Conservation (phyloP, 441 rosid species). For the Breynia disticha region DNA sequence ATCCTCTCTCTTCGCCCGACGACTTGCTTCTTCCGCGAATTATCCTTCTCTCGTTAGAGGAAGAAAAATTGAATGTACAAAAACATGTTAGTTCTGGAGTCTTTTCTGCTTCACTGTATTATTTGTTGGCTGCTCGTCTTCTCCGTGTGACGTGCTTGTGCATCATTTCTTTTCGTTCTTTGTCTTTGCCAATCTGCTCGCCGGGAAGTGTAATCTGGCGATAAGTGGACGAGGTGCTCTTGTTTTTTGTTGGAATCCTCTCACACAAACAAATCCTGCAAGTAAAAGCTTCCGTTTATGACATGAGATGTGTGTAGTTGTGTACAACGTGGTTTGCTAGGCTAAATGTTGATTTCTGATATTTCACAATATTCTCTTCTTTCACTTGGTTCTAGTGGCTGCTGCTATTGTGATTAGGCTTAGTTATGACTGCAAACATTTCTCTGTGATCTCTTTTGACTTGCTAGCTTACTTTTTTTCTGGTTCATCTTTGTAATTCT, state of each 20-base stretch:
- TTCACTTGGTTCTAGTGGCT: too few relatives aligned
- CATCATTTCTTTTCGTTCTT: constrained; percentile 20
- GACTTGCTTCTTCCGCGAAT: constrained; percentile 18
- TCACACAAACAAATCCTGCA: constrained; percentile 93
- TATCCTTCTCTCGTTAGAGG: constrained; percentile 24
- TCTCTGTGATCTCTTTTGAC: too few relatives aligned
- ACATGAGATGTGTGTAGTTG: neutral
- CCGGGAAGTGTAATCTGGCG: constrained; percentile 73
- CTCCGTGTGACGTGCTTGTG: constrained; percentile 11
- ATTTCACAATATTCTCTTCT: too few relatives aligned
- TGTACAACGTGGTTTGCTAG: too few relatives aligned
- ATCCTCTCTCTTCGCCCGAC: constrained; percentile 9
- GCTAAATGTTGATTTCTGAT: too few relatives aligned
- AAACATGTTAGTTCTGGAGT: constrained; percentile 29
- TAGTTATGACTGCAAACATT: too few relatives aligned
- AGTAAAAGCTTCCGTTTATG: constrained; percentile 8
- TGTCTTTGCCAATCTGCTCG: constrained; percentile 46
- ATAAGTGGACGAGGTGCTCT: constrained; percentile 81
- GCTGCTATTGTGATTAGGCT: too few relatives aligned
- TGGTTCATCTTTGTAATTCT: too few relatives aligned
- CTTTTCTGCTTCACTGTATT: constrained; percentile 18
- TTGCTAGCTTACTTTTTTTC: too few relatives aligned
- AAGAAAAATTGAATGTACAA: constrained; percentile 34
- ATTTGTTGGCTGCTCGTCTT: constrained; percentile 23
- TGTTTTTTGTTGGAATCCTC: constrained; percentile 70